Percentiles rank a stretch among this genome's conserved stretches.
Conservation (phyloP, 2,329 filamentous ascomycete genomes). For the Aspergillus sp. region DNA sequence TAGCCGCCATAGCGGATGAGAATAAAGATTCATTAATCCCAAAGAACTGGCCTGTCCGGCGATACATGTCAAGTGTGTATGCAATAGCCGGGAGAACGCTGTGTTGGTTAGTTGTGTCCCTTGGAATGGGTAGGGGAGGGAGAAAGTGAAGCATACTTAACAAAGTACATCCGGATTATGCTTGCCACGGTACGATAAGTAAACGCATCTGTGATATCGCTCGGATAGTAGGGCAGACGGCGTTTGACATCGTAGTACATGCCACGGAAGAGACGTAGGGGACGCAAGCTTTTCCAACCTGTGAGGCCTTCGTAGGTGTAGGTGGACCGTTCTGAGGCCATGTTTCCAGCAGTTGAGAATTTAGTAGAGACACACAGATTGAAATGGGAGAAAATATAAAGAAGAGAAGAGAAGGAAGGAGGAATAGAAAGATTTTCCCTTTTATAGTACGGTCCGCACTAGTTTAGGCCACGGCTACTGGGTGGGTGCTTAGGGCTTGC, state of each 20-base stretch:
- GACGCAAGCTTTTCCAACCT: conserved; percentile 38
- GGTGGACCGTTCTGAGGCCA: background rate
- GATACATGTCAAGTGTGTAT: conserved; percentile 53
- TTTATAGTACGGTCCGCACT: background rate
- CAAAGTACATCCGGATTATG: conserved; percentile 54
- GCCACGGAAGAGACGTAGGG: conserved; percentile 42
- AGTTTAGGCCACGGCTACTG: no score
- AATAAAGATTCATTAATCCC: conserved; percentile 53
- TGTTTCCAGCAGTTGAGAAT: background rate
- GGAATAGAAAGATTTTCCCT: background rate
- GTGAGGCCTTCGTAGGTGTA: conserved; percentile 30
- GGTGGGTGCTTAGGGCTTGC: no score
- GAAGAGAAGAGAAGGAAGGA: background rate
- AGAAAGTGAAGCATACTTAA: conserved; percentile 23
- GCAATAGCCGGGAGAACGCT: conserved; percentile 53
- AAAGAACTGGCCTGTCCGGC: conserved; percentile 49
- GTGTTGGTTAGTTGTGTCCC: background rate
- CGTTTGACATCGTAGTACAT: conserved; percentile 51
- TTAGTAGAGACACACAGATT: background rate
- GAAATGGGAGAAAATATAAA: no score
- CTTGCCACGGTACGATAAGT: conserved; percentile 51
- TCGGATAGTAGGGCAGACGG: conserved; percentile 50
- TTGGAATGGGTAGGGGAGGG: background rate
- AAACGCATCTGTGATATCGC: conserved; percentile 49
- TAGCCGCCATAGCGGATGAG: conserved; percentile 48